Evolutionary conservation across 306 rosid species (phyloP), one percentile per base, ranked within the genome.

Genomic region (Betula pendula): DNA sequence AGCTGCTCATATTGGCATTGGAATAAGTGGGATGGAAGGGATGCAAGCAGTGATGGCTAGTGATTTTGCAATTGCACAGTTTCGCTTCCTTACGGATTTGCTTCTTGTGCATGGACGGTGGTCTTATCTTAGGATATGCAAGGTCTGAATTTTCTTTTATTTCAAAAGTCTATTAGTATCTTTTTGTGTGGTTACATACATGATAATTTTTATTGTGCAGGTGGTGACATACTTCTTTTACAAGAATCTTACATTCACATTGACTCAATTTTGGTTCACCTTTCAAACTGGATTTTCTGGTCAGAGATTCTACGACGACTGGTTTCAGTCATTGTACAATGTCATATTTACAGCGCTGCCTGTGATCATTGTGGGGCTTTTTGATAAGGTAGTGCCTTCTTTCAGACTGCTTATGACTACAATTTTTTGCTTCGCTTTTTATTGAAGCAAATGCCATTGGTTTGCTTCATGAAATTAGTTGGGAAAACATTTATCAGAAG

Each of bases 11-110:
- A 96, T 95, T 83, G 98, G 98, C 43, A 76, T 95, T 84, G 98
- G 98, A 68, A 92, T 95, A 80, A 92, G 97, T 84, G 98, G 98
- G 72, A 77, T 89, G 88, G 98, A 95, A 80, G 98, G 98, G 69
- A 95, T 95, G 98, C 98, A 95, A 81, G 98, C 98, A 73, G 98
- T 95, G 82, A 95, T 95, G 98, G 98, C 98, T 53, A 95, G 98
- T 80, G 98, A 95, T 87, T 95, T 95, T 82, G 97, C 98, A 53
- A 90, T 95, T 82, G 96, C 98, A 60, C 98, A 95, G 83, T 95
- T 95, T 75, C 97, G 96, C n/a, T 95, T 86, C 86, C 95, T 95
- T 75, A 81, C 89, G 31, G 98, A 95, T 87, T 89, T 95, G 79
- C 96, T 95, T 75, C 98, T 95, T 78, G 97, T 95, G 79, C 98